Base-by-base conservation (phyloP, 140 eudicot genomes). In the Stevia rebaudiana region DNA sequence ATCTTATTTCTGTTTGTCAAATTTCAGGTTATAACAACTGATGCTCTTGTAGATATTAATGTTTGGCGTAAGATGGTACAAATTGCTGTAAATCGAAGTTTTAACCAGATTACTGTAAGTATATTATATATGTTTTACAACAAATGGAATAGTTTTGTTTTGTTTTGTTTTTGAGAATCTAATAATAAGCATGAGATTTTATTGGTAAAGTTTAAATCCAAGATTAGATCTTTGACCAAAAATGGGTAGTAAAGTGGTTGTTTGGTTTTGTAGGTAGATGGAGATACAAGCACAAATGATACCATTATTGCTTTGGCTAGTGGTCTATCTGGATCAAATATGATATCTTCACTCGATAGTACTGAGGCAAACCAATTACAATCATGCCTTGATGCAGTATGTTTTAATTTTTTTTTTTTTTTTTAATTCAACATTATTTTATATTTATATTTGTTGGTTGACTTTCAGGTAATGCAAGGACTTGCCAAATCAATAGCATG, bases 401-500 rank as follows among this genome's bases (percentile, higher is more conserved):
- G 92, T 77, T 33, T 28, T 8, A 40, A 40, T 58, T 49, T 36
- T 48, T 39, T 3, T 55, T 44, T 40, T 35, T 46, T 70, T 53
- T 48, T 24, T 11, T 42, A 51, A 11, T 46, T 19, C 17, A 0
- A n/a, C 44, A 15, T 11, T 25, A 8, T 19, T 19, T 57, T 28
- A 11, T 49, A 53, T 23, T 12, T 17, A 68, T 37, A n/a, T 8
- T 17, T 60, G 22, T 39, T 61, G 11, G 19, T 35, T 36, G 21
- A 19, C 40, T 13, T 19, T 55, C 86, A 88, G 96, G 96, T 92
- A 53, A 92, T 92, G 98, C 98, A 88, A 80, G 96, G 96, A 72
- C 98, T 92, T 68, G 98, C 98, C 42, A 92, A 92, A 79, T 88
- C 98, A 71, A 88, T 92, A 71, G 96, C 98, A 35, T 92, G 87